These are phyloP conservation scores for Arthrobotrys megalospora DNA, from an alignment of 2,329 filamentous ascomycete genomes.

Conservation along the genomic window DNA sequence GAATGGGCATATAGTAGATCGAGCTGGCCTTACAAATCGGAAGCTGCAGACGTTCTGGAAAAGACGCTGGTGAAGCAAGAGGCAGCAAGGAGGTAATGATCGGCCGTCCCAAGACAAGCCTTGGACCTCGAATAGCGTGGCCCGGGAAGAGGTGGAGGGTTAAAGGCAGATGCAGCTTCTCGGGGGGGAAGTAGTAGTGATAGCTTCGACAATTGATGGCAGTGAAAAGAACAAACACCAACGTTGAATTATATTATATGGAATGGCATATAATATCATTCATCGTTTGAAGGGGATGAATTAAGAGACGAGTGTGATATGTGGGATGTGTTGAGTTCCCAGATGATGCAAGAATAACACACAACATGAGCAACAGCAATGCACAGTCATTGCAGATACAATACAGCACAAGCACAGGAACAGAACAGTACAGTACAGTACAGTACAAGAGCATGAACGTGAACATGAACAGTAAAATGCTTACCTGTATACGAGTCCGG, in stretches of 20 bases:
- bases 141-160: slow-evolving; percentile 7
- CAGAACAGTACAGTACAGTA: neutral
- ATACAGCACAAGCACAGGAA: neutral
- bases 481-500: slow-evolving; percentile 3
- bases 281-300: neutral
- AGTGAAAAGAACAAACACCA: neutral
- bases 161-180: neutral
- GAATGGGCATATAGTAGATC: slow-evolving; percentile 21
- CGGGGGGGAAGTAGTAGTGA: neutral
- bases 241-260: slow-evolving; percentile 1
- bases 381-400: slow-evolving; percentile 5
- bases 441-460: neutral
- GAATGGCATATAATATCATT: slow-evolving; percentile 18
- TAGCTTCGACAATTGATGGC: neutral
- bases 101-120: slow-evolving; percentile 28
- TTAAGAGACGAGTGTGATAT: neutral
- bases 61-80: slow-evolving; percentile 16
- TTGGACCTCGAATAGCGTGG: slow-evolving; percentile 28
- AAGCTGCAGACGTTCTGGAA: slow-evolving; percentile 37
- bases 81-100: slow-evolving; percentile 53
- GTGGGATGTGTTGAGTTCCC: slow-evolving; percentile 34
- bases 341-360: slow-evolving; percentile 45
- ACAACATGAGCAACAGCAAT: slow-evolving; percentile 13
- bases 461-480: slow-evolving; percentile 20
- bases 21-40: slow-evolving; percentile 54